Base-by-base conservation (phyloP, 2,329 filamentous ascomycete species). In the Aspergillus udagawae region DNA sequence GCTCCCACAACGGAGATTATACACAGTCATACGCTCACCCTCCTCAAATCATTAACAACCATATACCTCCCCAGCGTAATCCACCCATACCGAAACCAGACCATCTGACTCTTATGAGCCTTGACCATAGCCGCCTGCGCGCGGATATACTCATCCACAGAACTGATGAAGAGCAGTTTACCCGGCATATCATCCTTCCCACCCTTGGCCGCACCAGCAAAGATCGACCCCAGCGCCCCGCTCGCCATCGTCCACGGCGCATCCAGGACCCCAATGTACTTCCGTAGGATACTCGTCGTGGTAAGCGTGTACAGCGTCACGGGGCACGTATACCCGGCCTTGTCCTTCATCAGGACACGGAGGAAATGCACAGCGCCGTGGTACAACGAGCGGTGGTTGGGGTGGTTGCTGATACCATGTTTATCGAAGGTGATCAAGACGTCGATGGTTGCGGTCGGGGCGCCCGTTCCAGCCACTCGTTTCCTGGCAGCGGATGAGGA, bases 61-160 rank as follows among this genome's bases (percentile, higher is more conserved):
- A 99, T 97, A 76, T 97, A 99, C 59, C 94, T 82, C 68, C 92
- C 94, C 56, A 96, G 72, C 0, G 85, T 82, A 70, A 99, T 96
- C 92, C 92, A 99, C 2, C 92, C 91, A 84, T 92, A 97, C 7
- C 94, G 85, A 71, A 97, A 99, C 94, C 94, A 99, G 41, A 90
- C 85, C 94, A 99, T 99, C 82, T 99, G 94, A 74, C 92, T 97
- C 76, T 86, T 81, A 78, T 99, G 94, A 28, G 90, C 93, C 54
- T 83, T 82, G 1, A 90, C 92, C 94, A 99, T 99, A 32, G 94
- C 92, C 54, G 79, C 82, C 78, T 92, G 88, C 7, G 91, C 93
- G 29, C 81, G 83, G 61, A 87, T 80, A 62, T 88, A 85, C 55
- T 82, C 81, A 4, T 75, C 70, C 17, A 91, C 79, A 8, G 83